Base-by-base conservation (phyloP, 805 yeast genomes). In the Sungouiella blattae region DNA sequence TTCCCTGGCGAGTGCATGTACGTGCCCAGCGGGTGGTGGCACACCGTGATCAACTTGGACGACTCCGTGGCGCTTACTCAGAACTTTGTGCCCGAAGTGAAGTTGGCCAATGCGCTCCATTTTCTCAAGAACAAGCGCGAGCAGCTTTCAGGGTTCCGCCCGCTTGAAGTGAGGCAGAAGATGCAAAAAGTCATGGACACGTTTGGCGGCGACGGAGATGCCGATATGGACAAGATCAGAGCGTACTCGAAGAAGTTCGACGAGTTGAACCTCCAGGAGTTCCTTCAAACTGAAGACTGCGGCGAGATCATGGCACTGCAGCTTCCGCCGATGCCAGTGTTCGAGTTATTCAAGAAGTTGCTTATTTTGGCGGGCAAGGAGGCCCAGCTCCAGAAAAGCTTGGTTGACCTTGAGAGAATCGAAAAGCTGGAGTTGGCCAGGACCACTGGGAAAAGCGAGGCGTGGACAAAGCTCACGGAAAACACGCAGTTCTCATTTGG, bases 21-120 rank as follows among this genome's bases (percentile, higher is more conserved):
- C 55, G 97, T 88, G 6, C 97, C 97, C 3, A 73, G 88, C n/a
- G 94, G 95, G 1, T 88, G 97, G 97, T 88, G 97, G 97, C 97
- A 88, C 65, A 67, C 80, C 30, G 97, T 89, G 20, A 85, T 88
- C n/a, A 88, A 88, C 49, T 52, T 88, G 9, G 84, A 81, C 39
- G 87, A 83, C 52, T 69, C 80, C n/a, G 79, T 88, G 13, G 97
- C 96, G 0, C 60, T 88, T 49, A 88, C 97, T 0, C 94, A 87
- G 45, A 88, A 88, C 57, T 88, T 89, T 58, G 89, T 87, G 8
- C 94, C 96, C 0, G 54, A 55, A 26, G 70, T 76, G 28, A 77
- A 78, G 40, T 57, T 88, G 24, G 66, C 73, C n/a, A 64, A 69
- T 24, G 93, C 78, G 3, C 62, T 86, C 38, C 60, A 73, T 44